These are phyloP conservation scores for Dactylellina leptospora DNA, from an alignment of 2,329 filamentous ascomycete genomes.

Conservation along the genomic window DNA sequence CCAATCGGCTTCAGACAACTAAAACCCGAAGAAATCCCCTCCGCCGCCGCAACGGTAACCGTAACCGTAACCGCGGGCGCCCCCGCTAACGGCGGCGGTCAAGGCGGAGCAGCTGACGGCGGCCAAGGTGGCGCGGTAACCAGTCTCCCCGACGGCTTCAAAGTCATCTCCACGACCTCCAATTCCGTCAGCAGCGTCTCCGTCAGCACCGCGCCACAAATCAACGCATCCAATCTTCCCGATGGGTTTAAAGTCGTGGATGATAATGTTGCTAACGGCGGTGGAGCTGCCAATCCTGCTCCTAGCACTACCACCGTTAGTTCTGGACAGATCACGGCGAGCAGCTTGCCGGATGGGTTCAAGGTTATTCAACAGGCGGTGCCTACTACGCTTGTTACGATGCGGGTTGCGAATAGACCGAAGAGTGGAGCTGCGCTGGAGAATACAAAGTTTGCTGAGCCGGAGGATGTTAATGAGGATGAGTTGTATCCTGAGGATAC, in stretches of 20 bases:
- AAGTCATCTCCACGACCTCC: constrained; percentile 6
- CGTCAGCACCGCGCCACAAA: not conserved
- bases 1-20: not conserved
- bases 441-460: not conserved
- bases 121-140: no score
- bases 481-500: not conserved
- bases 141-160: constrained; percentile 20
- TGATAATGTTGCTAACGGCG: not conserved
- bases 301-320: not conserved
- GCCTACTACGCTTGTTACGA: constrained; percentile 20
- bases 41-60: not conserved
- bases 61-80: not conserved
- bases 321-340: not conserved
- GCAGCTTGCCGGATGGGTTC: constrained; percentile 9
- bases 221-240: constrained; percentile 9
- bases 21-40: not conserved
- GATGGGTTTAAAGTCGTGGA: constrained; percentile 16
- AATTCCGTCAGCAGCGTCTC: not conserved
- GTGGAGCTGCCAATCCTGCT: not conserved
- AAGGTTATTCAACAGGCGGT: not conserved
- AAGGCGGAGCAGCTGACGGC: no score
- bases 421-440: not conserved
- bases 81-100: not conserved
- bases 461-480: not conserved
- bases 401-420: not conserved